A percentile compares a stretch with the other conserved stretches of the same genome.
These are phyloP conservation scores for Platanus orientalis DNA, from an alignment of 164 flowering plant species.

Conservation along the genomic window DNA sequence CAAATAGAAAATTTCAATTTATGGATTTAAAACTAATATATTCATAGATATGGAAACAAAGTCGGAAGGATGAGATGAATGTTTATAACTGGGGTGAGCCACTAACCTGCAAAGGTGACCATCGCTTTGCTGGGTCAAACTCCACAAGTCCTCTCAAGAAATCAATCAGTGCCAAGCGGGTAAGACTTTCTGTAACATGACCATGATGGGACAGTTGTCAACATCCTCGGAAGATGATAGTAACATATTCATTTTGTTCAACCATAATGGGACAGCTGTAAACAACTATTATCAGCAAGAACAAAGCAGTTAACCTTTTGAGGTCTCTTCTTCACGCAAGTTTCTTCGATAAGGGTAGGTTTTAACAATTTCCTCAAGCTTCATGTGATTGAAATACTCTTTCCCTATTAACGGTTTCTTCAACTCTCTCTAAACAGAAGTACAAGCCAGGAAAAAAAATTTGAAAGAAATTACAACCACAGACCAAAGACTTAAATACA, in stretches of 20 bases:
- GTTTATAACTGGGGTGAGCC: neutral
- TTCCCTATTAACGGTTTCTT: constrained; percentile 83
- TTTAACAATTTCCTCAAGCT: constrained; percentile 77
- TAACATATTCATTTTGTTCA: neutral
- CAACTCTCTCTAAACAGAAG: constrained; percentile 62
- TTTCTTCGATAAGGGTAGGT: constrained; percentile 77
- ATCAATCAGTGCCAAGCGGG: constrained; percentile 82
- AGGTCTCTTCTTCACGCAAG: constrained; percentile 62
- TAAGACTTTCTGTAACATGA: constrained; percentile 55
- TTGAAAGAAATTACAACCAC: neutral
- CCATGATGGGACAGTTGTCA: constrained; percentile 10
- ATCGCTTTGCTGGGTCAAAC: constrained; percentile 97
- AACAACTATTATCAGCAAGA: neutral
- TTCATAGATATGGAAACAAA: neutral
- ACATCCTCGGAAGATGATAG: neutral
- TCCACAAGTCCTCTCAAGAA: constrained; percentile 93
- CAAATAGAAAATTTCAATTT: too few species aligned
- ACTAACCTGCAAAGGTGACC: constrained; percentile 97
- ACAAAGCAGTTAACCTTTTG: constrained; percentile 50
- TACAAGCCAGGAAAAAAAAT: constrained; percentile 1
- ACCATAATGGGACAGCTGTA: neutral
- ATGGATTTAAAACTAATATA: neutral
- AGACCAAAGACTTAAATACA: neutral
- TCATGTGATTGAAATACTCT: constrained; percentile 77
- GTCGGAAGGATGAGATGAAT: neutral